A percentile compares a stretch with the other conserved stretches of the same genome.
phyloP scores from a whole-genome alignment of 139 green algal species.

The Tetraselmis striata region DNA sequence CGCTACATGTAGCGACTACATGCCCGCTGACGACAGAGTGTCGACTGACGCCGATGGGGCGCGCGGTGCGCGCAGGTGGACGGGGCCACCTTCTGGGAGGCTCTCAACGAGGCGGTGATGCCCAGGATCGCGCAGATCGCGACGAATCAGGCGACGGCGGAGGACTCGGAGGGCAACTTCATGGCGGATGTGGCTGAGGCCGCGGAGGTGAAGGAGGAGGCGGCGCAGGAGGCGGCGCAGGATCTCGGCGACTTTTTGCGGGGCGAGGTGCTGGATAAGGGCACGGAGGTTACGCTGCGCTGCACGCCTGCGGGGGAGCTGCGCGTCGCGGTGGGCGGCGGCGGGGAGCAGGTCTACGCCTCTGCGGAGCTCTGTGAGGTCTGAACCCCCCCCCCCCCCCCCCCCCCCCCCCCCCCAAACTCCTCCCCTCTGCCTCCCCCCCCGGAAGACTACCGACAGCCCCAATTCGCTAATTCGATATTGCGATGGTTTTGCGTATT shows the following conservation, averaged over 20 bases:
- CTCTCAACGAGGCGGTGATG: neutral
- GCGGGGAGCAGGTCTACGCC: neutral
- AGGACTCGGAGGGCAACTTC: slow-evolving; percentile 26
- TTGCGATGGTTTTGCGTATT: too few relatives aligned
- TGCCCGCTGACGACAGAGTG: too few relatives aligned
- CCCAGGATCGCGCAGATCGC: slow-evolving; percentile 12
- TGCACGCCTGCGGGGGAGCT: neutral
- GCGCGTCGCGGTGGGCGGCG: neutral
- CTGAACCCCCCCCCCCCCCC: too few relatives aligned
- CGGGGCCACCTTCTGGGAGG: neutral
- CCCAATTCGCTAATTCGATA: too few relatives aligned
- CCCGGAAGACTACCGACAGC: too few relatives aligned
- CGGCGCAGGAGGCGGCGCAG: neutral
- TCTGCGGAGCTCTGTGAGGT: neutral
- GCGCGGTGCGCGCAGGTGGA: neutral
- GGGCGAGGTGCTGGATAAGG: neutral
- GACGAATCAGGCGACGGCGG: slow-evolving; percentile 20
- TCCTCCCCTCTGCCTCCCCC: too few relatives aligned
- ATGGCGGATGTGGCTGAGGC: slow-evolving; percentile 20
- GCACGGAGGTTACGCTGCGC: neutral
- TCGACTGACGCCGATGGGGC: too few relatives aligned
- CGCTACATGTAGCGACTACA: too few relatives aligned
- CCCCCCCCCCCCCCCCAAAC: too few relatives aligned
- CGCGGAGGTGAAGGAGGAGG: slow-evolving; percentile 16
- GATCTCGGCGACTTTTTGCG: neutral